phyloP scores from a whole-genome alignment of 768 basidiomycete species.

The Hebeloma cylindrosporum region DNA sequence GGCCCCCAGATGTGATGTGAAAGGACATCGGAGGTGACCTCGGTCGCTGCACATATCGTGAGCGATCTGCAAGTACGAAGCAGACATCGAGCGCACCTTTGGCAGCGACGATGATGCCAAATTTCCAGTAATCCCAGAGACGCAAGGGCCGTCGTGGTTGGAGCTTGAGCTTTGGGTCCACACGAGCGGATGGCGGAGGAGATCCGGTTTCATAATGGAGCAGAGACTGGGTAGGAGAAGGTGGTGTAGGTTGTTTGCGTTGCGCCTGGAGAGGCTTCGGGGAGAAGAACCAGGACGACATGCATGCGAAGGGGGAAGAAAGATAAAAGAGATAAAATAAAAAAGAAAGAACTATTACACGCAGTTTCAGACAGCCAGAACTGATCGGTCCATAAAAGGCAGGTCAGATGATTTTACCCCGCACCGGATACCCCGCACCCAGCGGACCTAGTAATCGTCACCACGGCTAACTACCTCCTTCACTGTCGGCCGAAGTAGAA shows the following conservation, averaged over 20 bases:
- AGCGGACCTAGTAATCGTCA: slow-evolving; percentile 63
- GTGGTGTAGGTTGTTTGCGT: slow-evolving; percentile 24
- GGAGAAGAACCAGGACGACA: slow-evolving; percentile 27
- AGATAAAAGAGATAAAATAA: slow-evolving; percentile 11
- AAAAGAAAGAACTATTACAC: slow-evolving; percentile 21
- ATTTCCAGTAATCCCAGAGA: slow-evolving; percentile 73
- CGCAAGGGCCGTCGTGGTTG: slow-evolving; percentile 54
- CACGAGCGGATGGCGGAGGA: slow-evolving; percentile 70
- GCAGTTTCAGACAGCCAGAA: slow-evolving; percentile 26
- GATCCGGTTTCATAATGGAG: slow-evolving; percentile 65
- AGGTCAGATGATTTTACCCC: slow-evolving; percentile 25
- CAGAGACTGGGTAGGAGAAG: slow-evolving; percentile 34
- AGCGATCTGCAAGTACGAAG: slow-evolving; percentile 1
- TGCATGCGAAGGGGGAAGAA: slow-evolving; percentile 16
- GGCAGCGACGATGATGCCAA: slow-evolving; percentile 59
- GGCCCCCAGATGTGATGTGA: slow-evolving; percentile 85
- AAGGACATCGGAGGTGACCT: slow-evolving; percentile 66
- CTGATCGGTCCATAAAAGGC: slow-evolving; percentile 19
- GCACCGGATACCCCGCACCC: slow-evolving; percentile 20
- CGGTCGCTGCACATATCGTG: slow-evolving; percentile 35
- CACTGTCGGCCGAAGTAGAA: slow-evolving; percentile 77
- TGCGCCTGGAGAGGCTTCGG: slow-evolving; percentile 15
- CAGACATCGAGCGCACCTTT: slow-evolving; percentile 54
- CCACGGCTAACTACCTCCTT: slow-evolving; percentile 86
- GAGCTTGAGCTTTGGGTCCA: slow-evolving; percentile 66